Evolutionary conservation across 2,329 filamentous ascomycete species (phyloP), one percentile per base, ranked within the genome.

Genomic region (Pyricularia grisea): DNA sequence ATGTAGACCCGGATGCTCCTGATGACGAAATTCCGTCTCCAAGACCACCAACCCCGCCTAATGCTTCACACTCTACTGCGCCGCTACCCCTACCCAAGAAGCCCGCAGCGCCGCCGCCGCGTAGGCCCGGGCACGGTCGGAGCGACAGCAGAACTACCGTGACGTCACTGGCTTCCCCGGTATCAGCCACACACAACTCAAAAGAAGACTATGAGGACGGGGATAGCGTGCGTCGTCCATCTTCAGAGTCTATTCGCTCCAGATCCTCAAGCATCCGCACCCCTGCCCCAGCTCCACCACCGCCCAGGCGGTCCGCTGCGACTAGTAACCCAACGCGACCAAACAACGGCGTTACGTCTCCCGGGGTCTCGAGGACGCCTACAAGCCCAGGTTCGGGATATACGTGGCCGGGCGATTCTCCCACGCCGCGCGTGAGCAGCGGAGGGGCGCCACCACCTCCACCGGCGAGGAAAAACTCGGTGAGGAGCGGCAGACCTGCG

Each of bases 221-320:
- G 25, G 31, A 58, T 3, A 27, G 31, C 17, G 36, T 79, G 20
- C 78, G 80, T 5, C 81, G 84, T 2, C 82, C 83, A 11, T 87
- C 85, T 0, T 68, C 81, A 10, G 84, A 85, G n/a, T 86, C 84
- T 9, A 79, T 76, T 5, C 76, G 79, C 4, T 83, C 83, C 0
- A 80, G 82, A 9, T 77, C 83, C 4, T 82, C 82, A 25, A 83
- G 81, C 70, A 73, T 81, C 42, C 82, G 77, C 69, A 74, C 79
- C 27, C 25, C 66, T 25, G 65, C 30, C 17, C n/a, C 33, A 4
- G 36, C 66, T 20, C 42, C 66, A 0, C 85, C 85, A 0, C 81
- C 83, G 10, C 85, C 86, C 20, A 50, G 42, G 17, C 42, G 42
- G 42, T 50, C 25, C 60, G 60, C 60, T 27, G 60, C 23, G 60